Conservation (phyloP, 2,329 filamentous ascomycete genomes). For the Diaporthe citriasiana region DNA sequence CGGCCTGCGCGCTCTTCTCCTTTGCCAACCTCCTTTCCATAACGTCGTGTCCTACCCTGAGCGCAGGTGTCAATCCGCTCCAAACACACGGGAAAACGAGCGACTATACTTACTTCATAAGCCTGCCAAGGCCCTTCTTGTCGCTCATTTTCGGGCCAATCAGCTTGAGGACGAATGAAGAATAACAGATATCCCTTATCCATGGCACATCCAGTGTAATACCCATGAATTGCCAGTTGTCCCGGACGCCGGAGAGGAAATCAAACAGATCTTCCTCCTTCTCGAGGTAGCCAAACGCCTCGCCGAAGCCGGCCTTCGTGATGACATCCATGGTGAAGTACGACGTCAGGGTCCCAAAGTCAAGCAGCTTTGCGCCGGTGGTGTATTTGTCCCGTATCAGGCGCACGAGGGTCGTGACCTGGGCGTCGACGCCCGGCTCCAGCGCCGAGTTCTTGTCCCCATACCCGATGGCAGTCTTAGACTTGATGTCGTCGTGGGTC, state of each 20-base stretch:
- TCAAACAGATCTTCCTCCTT: conserved; percentile 59
- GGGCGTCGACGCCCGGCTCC: conserved; percentile 43
- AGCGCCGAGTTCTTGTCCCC: conserved; percentile 45
- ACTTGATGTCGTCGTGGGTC: conserved; percentile 50
- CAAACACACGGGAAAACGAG: conserved; percentile 48
- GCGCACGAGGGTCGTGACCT: background rate
- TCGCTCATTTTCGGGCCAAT: conserved; percentile 51
- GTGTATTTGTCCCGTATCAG: conserved; percentile 1
- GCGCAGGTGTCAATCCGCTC: background rate
- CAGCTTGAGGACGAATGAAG: conserved; percentile 51
- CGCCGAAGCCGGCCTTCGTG: conserved; percentile 61
- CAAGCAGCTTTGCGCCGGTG: conserved; percentile 49
- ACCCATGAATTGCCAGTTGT: conserved; percentile 56
- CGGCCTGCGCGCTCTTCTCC: conserved; percentile 54
- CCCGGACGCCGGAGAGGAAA: conserved; percentile 58
- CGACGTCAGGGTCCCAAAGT: conserved; percentile 60
- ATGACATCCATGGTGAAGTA: conserved; percentile 67
- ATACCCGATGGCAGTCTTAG: conserved; percentile 47
- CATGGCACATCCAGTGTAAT: conserved; percentile 57
- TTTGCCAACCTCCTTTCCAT: conserved; percentile 58
- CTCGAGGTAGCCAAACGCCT: conserved; percentile 59
- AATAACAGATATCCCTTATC: conserved; percentile 44
- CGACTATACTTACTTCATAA: conserved; percentile 45
- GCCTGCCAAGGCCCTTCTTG: conserved; percentile 46
- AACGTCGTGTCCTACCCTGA: conserved; percentile 53